These are phyloP conservation scores for Emergomyces africanus DNA, from an alignment of 2,329 filamentous ascomycete species.

Conservation along the genomic window DNA sequence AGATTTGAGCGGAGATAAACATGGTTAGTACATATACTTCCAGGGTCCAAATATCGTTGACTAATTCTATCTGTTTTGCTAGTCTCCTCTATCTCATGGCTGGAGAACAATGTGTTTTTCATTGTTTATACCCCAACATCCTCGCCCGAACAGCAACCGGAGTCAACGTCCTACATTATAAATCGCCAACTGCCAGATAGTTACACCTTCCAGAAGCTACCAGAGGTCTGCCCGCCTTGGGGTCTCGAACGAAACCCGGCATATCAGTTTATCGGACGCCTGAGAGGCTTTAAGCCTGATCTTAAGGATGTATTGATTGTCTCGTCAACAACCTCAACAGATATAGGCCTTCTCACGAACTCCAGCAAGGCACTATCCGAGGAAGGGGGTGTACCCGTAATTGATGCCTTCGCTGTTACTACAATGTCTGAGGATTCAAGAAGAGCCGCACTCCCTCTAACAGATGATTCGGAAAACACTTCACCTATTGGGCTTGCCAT, in stretches of 20 bases:
- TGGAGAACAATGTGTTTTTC: slow-evolving; percentile 77
- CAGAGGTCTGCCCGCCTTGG: slow-evolving; percentile 62
- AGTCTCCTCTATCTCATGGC: slow-evolving; percentile 74
- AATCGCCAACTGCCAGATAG: slow-evolving; percentile 41
- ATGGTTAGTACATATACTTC: slow-evolving; percentile 42
- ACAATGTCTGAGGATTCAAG: slow-evolving; percentile 60
- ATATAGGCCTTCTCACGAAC: slow-evolving; percentile 65
- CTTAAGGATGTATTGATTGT: slow-evolving; percentile 73
- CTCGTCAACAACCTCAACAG: slow-evolving; percentile 64
- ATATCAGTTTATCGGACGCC: slow-evolving; percentile 63
- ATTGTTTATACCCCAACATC: slow-evolving; percentile 56
- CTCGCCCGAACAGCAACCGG: slow-evolving; percentile 43
- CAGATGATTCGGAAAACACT: slow-evolving; percentile 53
- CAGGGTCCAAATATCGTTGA: slow-evolving; percentile 14
- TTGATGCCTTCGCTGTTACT: slow-evolving; percentile 60
- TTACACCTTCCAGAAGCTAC: slow-evolving; percentile 62
- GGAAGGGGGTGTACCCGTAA: slow-evolving; percentile 48
- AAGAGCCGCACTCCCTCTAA: slow-evolving; percentile 63
- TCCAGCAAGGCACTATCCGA: slow-evolving; percentile 55
- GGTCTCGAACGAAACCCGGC: slow-evolving; percentile 52
- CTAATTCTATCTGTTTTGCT: slow-evolving; percentile 17
- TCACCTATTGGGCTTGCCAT: slow-evolving; percentile 65
- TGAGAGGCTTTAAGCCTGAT: slow-evolving; percentile 68
- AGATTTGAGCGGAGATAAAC: slow-evolving; percentile 47
- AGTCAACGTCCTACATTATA: slow-evolving; percentile 68